These are phyloP conservation scores for Salix dunnii DNA, from an alignment of 345 rosid genomes.

Conservation along the genomic window DNA sequence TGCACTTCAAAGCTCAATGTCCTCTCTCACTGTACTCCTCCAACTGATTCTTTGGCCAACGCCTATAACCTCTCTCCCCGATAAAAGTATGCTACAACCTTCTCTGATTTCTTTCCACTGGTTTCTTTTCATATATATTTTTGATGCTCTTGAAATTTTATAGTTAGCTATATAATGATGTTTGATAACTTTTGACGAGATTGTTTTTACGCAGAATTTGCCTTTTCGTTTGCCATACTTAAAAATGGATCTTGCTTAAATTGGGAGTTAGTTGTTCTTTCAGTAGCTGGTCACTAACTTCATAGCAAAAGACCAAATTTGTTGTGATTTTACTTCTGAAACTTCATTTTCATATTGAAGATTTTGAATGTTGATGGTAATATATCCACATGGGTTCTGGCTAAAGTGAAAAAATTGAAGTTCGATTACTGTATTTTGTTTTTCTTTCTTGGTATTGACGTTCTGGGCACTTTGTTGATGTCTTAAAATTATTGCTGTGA, in stretches of 20 bases:
- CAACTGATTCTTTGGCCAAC: slow-evolving; percentile 63
- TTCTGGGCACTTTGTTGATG: too few species aligned
- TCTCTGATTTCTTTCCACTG: not conserved
- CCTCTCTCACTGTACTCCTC: slow-evolving; percentile 55
- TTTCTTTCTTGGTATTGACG: too few species aligned
- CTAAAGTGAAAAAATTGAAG: not conserved
- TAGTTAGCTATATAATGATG: not conserved
- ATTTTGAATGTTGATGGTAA: not conserved
- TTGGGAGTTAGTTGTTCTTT: not conserved
- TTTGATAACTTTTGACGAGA: not conserved
- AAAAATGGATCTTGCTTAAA: slow-evolving; percentile 16
- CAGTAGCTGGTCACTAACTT: not conserved
- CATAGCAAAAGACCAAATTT: not conserved
- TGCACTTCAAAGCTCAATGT: slow-evolving; percentile 73
- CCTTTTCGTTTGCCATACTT: not conserved
- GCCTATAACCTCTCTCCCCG: slow-evolving; percentile 44
- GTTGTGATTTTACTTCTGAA: not conserved
- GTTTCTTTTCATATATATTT: not conserved
- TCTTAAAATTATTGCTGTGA: too few species aligned
- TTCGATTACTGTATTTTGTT: too few species aligned
- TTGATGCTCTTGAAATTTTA: not conserved
- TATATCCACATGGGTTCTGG: not conserved
- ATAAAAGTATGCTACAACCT: slow-evolving; percentile 38
- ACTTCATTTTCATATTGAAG: not conserved
- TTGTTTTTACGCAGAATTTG: not conserved